Percentiles rank a stretch among this genome's conserved stretches.
phyloP scores from a whole-genome alignment of 106 monocot species.

The Gastrodia elata region DNA sequence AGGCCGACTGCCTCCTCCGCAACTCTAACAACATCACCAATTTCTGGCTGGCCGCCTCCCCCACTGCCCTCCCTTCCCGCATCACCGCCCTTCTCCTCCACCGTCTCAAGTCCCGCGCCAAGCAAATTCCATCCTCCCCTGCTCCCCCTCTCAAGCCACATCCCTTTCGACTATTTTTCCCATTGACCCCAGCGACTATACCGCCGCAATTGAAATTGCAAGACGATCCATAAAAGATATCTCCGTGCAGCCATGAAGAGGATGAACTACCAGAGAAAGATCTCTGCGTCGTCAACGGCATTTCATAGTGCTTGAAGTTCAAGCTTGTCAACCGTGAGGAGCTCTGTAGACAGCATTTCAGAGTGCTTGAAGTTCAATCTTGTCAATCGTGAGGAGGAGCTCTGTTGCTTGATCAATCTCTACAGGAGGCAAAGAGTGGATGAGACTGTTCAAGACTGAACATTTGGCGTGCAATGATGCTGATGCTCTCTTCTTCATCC shows the following conservation, averaged over 20 bases:
- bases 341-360: no score
- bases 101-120: constrained; percentile 18
- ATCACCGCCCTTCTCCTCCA: constrained; percentile 19
- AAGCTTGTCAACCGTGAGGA: not conserved
- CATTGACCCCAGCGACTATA: constrained; percentile 1
- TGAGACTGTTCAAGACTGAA: no score
- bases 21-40: constrained; percentile 31
- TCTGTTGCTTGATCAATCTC: not conserved
- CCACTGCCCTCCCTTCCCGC: constrained; percentile 14
- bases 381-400: no score
- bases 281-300: constrained; percentile 34
- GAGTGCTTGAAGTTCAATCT: no score
- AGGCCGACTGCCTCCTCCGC: constrained; percentile 37
- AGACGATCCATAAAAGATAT: constrained; percentile 14
- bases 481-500: no score
- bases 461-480: no score
- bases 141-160: no score
- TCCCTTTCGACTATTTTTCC: constrained; percentile 3
- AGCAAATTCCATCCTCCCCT: no score
- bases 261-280: constrained; percentile 43
- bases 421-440: constrained; percentile 3
- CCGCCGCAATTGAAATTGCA: constrained; percentile 24
- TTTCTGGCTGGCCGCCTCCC: constrained; percentile 23
- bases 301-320: constrained; percentile 32
- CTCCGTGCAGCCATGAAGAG: constrained; percentile 18